Conservation (phyloP, 148 eudicot species). For the Rhododendron ovatum region DNA sequence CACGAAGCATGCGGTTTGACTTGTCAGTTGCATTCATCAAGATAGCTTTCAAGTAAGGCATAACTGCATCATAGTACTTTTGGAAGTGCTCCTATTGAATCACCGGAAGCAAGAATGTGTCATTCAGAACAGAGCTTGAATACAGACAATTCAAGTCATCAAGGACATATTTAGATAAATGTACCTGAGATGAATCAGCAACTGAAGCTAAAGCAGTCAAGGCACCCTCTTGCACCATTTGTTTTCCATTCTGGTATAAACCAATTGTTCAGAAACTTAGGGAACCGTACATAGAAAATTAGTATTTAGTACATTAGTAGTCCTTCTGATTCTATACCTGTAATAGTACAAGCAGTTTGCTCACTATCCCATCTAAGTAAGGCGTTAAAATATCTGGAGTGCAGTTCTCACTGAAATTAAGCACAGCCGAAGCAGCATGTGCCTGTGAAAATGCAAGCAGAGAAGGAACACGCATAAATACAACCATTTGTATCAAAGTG, state of each 20-base stretch:
- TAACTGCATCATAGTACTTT: constrained; percentile 87
- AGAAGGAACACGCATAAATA: background rate
- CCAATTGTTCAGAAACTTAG: background rate
- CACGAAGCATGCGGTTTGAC: constrained; percentile 89
- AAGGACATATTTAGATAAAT: background rate
- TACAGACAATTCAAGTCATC: background rate
- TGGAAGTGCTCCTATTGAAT: constrained; percentile 78
- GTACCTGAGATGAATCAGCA: constrained; percentile 94
- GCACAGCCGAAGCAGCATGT: constrained; percentile 96
- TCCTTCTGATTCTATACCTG: constrained; percentile 45
- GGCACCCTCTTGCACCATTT: constrained; percentile 98
- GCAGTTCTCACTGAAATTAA: constrained; percentile 93
- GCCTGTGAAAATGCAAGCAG: constrained; percentile 46
- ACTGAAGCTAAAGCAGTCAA: constrained; percentile 96
- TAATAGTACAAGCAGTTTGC: constrained; percentile 75
- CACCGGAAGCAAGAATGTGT: constrained; percentile 9
- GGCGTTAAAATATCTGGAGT: constrained; percentile 91
- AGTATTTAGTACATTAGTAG: background rate
- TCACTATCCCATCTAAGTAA: constrained; percentile 79
- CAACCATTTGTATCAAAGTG: background rate
- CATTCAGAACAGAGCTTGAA: background rate
- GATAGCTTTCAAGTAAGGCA: constrained; percentile 88
- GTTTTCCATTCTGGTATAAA: constrained; percentile 71
- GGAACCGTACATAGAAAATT: background rate
- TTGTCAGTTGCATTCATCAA: constrained; percentile 85